Evolutionary conservation across 768 basidiomycete genomes (phyloP).

Genomic region (Boletus speciosus): DNA sequence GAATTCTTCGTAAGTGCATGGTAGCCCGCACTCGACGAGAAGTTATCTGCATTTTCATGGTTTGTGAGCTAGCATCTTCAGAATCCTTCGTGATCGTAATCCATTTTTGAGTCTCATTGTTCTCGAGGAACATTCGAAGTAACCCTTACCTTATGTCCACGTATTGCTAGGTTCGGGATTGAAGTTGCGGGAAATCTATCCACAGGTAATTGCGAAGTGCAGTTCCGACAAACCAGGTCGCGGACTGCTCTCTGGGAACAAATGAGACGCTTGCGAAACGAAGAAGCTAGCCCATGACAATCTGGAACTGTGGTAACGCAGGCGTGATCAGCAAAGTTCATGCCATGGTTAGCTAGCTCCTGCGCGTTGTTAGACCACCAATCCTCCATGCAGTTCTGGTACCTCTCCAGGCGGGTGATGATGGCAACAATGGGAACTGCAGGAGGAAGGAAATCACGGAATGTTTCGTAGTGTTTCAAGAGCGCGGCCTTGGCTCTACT

Average conservation of each 20-base stretch:
- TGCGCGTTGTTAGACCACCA: constrained; percentile 19
- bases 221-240: constrained; percentile 13
- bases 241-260: constrained; percentile 10
- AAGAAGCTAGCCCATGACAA: background rate
- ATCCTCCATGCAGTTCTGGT: constrained; percentile 18
- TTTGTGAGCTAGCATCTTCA: background rate
- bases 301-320: constrained; percentile 18
- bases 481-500: constrained; percentile 16
- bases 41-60: background rate
- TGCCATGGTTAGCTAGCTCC: constrained; percentile 8
- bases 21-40: background rate
- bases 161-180: background rate
- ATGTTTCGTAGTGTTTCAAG: constrained; percentile 14
- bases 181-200: constrained; percentile 10
- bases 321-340: constrained; percentile 20
- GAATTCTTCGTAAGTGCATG: background rate
- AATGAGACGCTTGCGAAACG: constrained; percentile 10
- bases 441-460: constrained; percentile 6
- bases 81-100: background rate
- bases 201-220: background rate
- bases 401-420: constrained; percentile 21
- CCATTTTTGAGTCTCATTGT: background rate
- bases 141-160: constrained; percentile 2
- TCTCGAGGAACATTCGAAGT: background rate
- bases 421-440: constrained; percentile 15